Evolutionary conservation across 2,329 filamentous ascomycete genomes (phyloP), one percentile per base, ranked within the genome.

Genomic region (Endothia cerciana): DNA sequence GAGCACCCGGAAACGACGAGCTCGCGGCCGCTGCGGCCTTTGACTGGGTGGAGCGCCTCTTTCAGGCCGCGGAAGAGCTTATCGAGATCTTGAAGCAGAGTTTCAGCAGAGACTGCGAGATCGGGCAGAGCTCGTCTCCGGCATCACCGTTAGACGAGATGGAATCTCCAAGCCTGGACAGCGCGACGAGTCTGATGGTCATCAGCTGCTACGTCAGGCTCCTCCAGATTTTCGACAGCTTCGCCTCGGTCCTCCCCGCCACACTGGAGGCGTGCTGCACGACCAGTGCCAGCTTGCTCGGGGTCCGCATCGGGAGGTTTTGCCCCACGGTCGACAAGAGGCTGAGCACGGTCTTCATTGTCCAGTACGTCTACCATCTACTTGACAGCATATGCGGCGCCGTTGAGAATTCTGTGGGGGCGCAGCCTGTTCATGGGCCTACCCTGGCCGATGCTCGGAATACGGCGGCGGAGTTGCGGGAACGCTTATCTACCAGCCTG

Each of bases 1-100:
- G 47, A 22, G 47, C 33, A 40, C 38, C n/a, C 25, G 57, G 30
- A 4, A 17, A 7, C 15, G 57, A 30, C 40, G 17, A 36, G 40
- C 40, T 45, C 17, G 57, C 33, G 19, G 57, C 40, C 11, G 25
- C 57, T 17, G 25, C 40, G 7, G 57, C 57, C 17, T 22, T 59
- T 4, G 57, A 59, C 22, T 59, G 57, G 57, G 40, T 59, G 25
- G 57, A 59, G 25, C 57, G 57, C 11, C 57, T 59, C 38, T 59
- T 59, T n/a, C 57, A 59, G 38, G 38, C 57, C 11, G 38, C 38
- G 8, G 57, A 59, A 17, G 57, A 59, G 2, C 45, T 59, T 13
- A n/a, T 33, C 38, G 38, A 59, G 22, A 59, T 59, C 40, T 36
- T 59, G 22, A 59, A 43, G 40, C 57, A 59, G 22, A 22, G 57